Evolutionary conservation across 1,284 basidiomycete species (phyloP).

Genomic region (Rhizopogon parksii): DNA sequence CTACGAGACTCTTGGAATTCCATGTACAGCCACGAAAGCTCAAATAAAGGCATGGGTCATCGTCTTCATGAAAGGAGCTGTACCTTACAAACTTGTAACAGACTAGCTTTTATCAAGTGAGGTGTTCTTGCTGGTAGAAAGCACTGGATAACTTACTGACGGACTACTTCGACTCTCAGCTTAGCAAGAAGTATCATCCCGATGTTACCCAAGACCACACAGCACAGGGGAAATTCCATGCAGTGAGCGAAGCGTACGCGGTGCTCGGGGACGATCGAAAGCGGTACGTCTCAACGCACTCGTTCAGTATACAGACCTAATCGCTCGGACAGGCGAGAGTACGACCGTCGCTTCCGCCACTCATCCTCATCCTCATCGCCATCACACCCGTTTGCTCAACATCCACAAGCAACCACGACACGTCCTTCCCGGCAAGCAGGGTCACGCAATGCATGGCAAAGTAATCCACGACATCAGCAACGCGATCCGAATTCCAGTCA

Average conservation of each 20-base stretch:
- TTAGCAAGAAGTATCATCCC: constrained; percentile 46
- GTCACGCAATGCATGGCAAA: constrained; percentile 23
- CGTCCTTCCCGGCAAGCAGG: constrained; percentile 22
- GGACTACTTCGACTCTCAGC: constrained; percentile 21
- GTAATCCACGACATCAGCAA: constrained; percentile 14
- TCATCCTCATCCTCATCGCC: constrained; percentile 1
- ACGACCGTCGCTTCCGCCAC: constrained; percentile 18
- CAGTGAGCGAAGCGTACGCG: constrained; percentile 43
- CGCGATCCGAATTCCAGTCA: constrained; percentile 9
- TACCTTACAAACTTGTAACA: constrained; percentile 12
- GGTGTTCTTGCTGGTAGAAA: background rate
- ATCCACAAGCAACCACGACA: constrained; percentile 26
- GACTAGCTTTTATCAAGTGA: constrained; percentile 44
- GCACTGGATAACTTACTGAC: background rate
- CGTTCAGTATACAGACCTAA: background rate
- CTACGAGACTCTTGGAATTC: constrained; percentile 38
- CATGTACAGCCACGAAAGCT: constrained; percentile 34
- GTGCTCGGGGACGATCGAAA: constrained; percentile 41
- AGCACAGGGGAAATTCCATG: constrained; percentile 39
- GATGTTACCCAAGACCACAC: constrained; percentile 36
- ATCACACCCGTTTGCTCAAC: constrained; percentile 10
- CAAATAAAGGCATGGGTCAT: constrained; percentile 38
- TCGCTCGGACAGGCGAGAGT: constrained; percentile 20
- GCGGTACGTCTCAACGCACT: constrained; percentile 28
- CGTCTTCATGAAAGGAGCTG: background rate